Conservation (phyloP, 2,329 filamentous ascomycete genomes). For the Ceratocystis eucalypticola region DNA sequence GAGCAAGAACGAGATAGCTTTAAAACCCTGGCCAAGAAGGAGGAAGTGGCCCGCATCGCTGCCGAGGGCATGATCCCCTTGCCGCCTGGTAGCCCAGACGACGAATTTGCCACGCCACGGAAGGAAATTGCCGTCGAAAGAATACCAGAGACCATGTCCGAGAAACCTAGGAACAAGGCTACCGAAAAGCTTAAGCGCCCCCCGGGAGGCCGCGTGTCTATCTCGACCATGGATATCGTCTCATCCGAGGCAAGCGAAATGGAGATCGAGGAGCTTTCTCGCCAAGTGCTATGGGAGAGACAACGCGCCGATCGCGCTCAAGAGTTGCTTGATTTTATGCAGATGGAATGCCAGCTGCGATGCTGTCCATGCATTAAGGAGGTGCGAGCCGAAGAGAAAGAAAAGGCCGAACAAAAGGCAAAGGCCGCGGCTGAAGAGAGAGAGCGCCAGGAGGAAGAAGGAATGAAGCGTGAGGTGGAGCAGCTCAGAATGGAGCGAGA, state of each 20-base stretch:
- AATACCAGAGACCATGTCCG: conserved; percentile 19
- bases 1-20: conserved; percentile 64
- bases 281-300: conserved; percentile 43
- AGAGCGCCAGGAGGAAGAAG: conserved; percentile 5
- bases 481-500: conserved; percentile 12
- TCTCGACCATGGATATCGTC: conserved; percentile 37
- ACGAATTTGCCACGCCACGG: conserved; percentile 49
- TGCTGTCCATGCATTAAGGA: conserved; percentile 37
- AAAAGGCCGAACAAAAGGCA: not conserved
- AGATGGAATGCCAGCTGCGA: conserved; percentile 57
- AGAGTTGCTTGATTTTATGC: conserved; percentile 62
- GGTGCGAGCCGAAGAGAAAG: conserved; percentile 11
- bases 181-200: conserved; percentile 23
- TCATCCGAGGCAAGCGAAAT: conserved; percentile 43
- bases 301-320: conserved; percentile 54
- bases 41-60: conserved; percentile 59
- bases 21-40: conserved; percentile 57
- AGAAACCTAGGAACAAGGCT: conserved; percentile 21
- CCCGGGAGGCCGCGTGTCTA: conserved; percentile 29
- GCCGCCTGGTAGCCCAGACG: conserved; percentile 39
- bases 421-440: conserved; percentile 1
- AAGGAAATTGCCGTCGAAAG: conserved; percentile 26
- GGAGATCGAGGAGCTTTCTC: conserved; percentile 44
- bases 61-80: conserved; percentile 57
- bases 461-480: conserved; percentile 20